Evolutionary conservation across 495 filamentous ascomycete genomes (phyloP).

Genomic region (Daldinia childiae): DNA sequence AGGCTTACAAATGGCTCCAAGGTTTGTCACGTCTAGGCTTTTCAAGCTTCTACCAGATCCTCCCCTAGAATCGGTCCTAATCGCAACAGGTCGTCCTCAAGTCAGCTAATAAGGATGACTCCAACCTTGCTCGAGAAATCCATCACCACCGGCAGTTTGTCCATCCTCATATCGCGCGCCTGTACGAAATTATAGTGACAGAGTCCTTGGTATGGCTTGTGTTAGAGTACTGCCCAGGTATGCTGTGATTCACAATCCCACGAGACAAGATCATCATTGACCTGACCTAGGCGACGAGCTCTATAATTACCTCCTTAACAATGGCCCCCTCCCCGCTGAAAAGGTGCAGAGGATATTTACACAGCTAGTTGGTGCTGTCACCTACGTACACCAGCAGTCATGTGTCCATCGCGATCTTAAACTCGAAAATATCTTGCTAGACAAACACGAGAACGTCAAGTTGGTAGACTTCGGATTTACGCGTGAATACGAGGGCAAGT

Average conservation of each 20-base stretch:
- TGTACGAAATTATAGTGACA: conserved; percentile 98
- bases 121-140: conserved; percentile 95
- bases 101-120: conserved; percentile 93
- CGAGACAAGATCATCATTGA: conserved; percentile 36
- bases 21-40: conserved; percentile 61
- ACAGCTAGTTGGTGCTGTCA: conserved; percentile 93
- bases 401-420: conserved; percentile 98
- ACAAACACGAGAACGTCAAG: conserved; percentile 98
- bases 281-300: conserved; percentile 82
- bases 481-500: conserved; percentile 93
- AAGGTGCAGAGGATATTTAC: conserved; percentile 97
- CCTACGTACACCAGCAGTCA: conserved; percentile 93
- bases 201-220: conserved; percentile 95
- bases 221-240: conserved; percentile 96
- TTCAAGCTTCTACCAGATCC: conserved; percentile 5
- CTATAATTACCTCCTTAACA: conserved; percentile 90
- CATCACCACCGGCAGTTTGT: conserved; percentile 98
- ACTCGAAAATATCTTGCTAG: conserved; percentile 94
- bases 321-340: conserved; percentile 83
- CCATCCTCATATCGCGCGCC: conserved; percentile 94
- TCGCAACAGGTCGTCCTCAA: conserved; percentile 87
- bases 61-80: conserved; percentile 28
- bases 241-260: conserved; percentile 28
- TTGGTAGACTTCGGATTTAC: conserved; percentile 99
- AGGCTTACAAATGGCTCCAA: conserved; percentile 99